These are phyloP conservation scores for Chytriomyces sp. DNA, from an alignment of 192 early-diverging fungal species.

Conservation along the genomic window DNA sequence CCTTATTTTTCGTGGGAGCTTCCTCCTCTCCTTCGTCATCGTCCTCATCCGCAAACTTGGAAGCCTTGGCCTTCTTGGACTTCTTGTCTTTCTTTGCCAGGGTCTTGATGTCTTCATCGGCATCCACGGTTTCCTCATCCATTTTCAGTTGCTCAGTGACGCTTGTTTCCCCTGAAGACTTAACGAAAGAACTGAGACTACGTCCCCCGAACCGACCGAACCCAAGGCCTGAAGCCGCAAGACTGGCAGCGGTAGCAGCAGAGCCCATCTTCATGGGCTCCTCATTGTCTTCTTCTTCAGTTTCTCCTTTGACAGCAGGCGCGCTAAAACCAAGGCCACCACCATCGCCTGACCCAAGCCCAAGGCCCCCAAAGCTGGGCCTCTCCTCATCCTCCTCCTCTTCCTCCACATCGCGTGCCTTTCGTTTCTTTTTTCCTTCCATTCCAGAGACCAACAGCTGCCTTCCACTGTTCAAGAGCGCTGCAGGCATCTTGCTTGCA, in stretches of 20 bases:
- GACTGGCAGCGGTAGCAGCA: neutral
- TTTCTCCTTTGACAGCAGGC: neutral
- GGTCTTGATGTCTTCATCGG: neutral
- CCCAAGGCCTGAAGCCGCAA: neutral
- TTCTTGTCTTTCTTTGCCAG: constrained; percentile 19
- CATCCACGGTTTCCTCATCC: constrained; percentile 12
- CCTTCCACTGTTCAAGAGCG: constrained; percentile 1
- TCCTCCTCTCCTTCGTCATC: neutral
- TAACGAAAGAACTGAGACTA: constrained; percentile 5
- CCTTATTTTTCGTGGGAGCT: neutral
- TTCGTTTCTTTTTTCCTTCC: neutral
- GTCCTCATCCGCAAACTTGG: neutral
- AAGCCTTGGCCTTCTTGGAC: constrained; percentile 10
- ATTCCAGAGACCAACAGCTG: neutral
- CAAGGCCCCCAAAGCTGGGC: constrained; percentile 1
- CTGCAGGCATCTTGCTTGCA: constrained; percentile 38
- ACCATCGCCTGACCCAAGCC: too few species aligned
- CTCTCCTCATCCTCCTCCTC: constrained; percentile 33
- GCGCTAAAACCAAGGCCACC: neutral
- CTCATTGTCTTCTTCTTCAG: neutral
- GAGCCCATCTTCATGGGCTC: neutral
- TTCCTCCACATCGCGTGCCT: constrained; percentile 18
- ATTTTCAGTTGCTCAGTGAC: neutral
- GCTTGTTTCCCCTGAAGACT: neutral
- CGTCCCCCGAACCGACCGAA: constrained; percentile 12